A percentile compares a stretch with the other conserved stretches of the same genome.
Evolutionary conservation across 2,329 filamentous ascomycete species (phyloP).

Genomic region (Zarea fungicola): DNA sequence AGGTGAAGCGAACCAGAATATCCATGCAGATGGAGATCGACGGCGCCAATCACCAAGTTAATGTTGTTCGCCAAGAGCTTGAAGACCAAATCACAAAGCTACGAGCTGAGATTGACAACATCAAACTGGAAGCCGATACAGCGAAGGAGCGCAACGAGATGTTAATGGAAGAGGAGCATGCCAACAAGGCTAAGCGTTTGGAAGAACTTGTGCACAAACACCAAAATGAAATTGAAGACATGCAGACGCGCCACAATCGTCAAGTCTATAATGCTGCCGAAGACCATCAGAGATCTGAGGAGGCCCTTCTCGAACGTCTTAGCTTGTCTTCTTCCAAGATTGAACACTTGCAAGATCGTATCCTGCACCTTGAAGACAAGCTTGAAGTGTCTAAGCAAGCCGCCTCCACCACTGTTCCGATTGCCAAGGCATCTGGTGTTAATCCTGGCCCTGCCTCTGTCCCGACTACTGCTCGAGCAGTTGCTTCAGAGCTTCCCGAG

Average conservation of each 20-base stretch:
- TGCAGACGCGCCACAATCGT: conserved; percentile 69
- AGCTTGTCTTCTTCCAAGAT: conserved; percentile 78
- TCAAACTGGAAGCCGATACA: conserved; percentile 74
- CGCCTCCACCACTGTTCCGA: conserved; percentile 74
- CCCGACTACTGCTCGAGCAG: conserved; percentile 27
- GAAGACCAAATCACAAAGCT: conserved; percentile 72
- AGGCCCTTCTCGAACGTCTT: conserved; percentile 74
- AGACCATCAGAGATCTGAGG: conserved; percentile 74
- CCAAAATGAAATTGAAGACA: conserved; percentile 65
- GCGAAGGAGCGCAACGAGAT: conserved; percentile 77
- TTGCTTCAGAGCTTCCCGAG: conserved; percentile 56
- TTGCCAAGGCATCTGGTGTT: conserved; percentile 56
- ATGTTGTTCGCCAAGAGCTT: conserved; percentile 73
- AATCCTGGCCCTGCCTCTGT: conserved; percentile 28
- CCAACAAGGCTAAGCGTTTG: conserved; percentile 55
- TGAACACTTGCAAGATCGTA: conserved; percentile 79
- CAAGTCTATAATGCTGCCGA: conserved; percentile 69
- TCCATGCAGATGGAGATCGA: conserved; percentile 79
- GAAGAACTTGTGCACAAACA: conserved; percentile 52
- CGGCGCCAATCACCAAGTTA: conserved; percentile 77
- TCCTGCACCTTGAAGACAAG: conserved; percentile 81
- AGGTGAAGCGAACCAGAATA: conserved; percentile 75
- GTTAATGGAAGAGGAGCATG: conserved; percentile 74
- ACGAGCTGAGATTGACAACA: conserved; percentile 69
- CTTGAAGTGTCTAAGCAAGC: conserved; percentile 86